These are phyloP conservation scores for Centella asiatica DNA, from an alignment of 129 eudicot species.

Conservation along the genomic window DNA sequence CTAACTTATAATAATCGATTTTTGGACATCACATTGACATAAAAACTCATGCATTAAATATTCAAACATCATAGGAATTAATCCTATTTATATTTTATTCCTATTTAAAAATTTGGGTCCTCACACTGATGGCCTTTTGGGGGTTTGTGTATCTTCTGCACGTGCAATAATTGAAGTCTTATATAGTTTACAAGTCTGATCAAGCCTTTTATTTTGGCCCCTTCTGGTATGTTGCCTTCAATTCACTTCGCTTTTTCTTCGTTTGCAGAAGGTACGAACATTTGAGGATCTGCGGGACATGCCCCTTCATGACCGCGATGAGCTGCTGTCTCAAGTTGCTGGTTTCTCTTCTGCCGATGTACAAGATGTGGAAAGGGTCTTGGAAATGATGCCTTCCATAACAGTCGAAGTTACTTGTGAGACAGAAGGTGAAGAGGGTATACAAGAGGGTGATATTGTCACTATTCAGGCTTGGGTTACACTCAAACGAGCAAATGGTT, in stretches of 20 bases:
- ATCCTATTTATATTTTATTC: too few species aligned
- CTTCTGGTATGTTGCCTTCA: not conserved
- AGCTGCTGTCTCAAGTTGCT: conserved; percentile 59
- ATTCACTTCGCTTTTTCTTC: not conserved
- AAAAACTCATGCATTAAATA: too few species aligned
- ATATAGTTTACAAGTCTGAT: too few species aligned
- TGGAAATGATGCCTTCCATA: conserved; percentile 67
- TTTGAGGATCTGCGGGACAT: conserved; percentile 69
- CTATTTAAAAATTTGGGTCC: too few species aligned
- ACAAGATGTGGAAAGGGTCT: conserved; percentile 74
- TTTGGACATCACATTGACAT: too few species aligned
- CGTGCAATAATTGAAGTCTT: too few species aligned
- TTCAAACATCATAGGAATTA: too few species aligned
- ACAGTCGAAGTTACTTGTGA: conserved; percentile 66
- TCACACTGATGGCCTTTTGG: too few species aligned
- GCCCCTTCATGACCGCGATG: conserved; percentile 58
- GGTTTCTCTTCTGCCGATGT: conserved; percentile 50
- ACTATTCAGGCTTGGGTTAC: conserved; percentile 80
- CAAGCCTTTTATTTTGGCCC: too few species aligned
- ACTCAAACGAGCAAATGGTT: conserved; percentile 59
- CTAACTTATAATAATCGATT: too few species aligned
- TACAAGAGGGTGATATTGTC: conserved; percentile 90
- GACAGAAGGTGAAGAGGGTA: conserved; percentile 95
- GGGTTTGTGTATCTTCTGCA: too few species aligned
- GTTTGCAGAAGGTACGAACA: conserved; percentile 52